These are phyloP conservation scores for Rhodosporidiobolus sp. DNA, from an alignment of 768 basidiomycete genomes.

Conservation along the genomic window DNA sequence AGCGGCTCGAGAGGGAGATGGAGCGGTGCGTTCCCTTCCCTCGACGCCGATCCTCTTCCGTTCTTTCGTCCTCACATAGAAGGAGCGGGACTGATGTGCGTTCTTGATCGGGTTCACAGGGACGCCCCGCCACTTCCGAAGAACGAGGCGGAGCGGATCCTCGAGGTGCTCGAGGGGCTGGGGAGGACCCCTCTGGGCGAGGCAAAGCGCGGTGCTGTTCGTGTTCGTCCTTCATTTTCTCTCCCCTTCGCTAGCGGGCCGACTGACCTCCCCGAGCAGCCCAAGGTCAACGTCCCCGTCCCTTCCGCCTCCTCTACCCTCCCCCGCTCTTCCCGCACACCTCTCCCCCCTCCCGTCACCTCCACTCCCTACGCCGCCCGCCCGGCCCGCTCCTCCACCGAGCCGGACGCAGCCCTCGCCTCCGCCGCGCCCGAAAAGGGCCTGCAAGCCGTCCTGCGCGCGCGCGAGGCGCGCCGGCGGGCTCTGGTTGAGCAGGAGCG, in stretches of 20 bases:
- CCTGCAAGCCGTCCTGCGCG: conserved; percentile 25
- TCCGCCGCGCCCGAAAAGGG: conserved; percentile 18
- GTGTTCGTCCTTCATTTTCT: neutral
- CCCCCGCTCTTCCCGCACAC: conserved; percentile 6
- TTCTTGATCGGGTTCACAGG: neutral
- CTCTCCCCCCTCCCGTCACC: neutral
- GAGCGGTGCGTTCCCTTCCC: neutral
- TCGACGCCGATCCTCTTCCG: too few species aligned
- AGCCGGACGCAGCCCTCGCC: neutral
- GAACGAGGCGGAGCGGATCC: conserved; percentile 40
- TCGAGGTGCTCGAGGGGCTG: conserved; percentile 41
- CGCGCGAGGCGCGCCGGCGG: conserved; percentile 32
- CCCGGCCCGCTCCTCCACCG: conserved; percentile 9
- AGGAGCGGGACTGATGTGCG: neutral
- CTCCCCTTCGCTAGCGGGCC: neutral
- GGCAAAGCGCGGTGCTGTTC: conserved; percentile 23
- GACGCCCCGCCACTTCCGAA: conserved; percentile 31
- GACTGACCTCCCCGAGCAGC: neutral
- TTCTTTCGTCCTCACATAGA: too few species aligned
- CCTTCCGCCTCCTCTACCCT: conserved; percentile 9
- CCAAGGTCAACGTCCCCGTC: conserved; percentile 26
- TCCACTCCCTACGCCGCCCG: conserved; percentile 10
- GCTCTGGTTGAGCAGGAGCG: conserved; percentile 28
- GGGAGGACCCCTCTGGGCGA: conserved; percentile 36
- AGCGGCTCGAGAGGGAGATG: conserved; percentile 25